Base-by-base conservation (phyloP, 169 alveolate genomes). In the Eimeria acervulina region DNA sequence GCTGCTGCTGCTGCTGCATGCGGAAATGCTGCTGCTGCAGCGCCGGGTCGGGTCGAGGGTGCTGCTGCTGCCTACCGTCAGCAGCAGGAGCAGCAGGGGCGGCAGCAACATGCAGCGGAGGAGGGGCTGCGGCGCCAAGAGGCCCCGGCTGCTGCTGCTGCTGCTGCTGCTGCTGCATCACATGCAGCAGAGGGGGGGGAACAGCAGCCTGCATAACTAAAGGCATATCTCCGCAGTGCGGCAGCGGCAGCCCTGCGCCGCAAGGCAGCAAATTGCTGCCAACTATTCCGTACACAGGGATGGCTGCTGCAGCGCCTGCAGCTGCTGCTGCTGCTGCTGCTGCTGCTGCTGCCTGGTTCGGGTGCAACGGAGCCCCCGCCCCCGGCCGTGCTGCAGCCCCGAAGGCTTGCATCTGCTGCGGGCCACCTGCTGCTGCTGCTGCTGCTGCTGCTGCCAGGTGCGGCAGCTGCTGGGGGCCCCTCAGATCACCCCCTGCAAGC, bases 391-490 rank as follows among this genome's bases (percentile, higher is more conserved):
- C 88, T 12, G 88, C 88, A 36, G 83, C 3, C 36, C 88, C 88
- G 38, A 78, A 78, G 55, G 88, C 88, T 61, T 78, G 88, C 88
- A 78, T 78, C 88, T 78, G 88, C 88, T 78, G 88, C 19, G 88
- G 88, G 61, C 51, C 88, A 23, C 88, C 88, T 36, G 52, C 83
- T 36, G 83, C 83, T 72, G 85, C 38, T 28, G 85, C 88, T 36
- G 52, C 83, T 36, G 83, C 83, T 72, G 85, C 38, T 28, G 85
- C 85, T 74, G 85, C 85, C 5, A 42, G 31, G 61, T 78, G 88
- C 66, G 88, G 63, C 66, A 78, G 55, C 88, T 78, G 88, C 88
- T 78, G 88, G 88, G 88, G 88, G 88, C 88, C 88, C 88, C 88
- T 78, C 63, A 78, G n/a, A 61, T 78, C 88, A 2, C 66, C 88